Base-by-base conservation (phyloP, 805 yeast species). In the Starmerella potacharoeniae region DNA sequence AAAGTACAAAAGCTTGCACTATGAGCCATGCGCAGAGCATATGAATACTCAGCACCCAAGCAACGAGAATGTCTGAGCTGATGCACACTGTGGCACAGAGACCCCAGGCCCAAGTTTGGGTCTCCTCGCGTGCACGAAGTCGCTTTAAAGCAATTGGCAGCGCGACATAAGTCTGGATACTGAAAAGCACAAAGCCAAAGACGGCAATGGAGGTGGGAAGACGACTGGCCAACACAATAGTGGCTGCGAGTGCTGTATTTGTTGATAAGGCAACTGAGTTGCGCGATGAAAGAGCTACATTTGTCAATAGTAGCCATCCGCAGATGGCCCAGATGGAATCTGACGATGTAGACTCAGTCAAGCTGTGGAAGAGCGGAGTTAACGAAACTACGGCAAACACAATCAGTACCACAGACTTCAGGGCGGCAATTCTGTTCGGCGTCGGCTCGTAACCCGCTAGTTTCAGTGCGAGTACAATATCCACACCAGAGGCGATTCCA, bases 291-390 rank as follows among this genome's bases (percentile, higher is more conserved):
- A 62, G 82, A 75, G 30, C 82, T 3, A 89, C 71, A 63, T 88
- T 88, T 45, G 82, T 71, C 10, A 87, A 62, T 35, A 86, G 81
- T 14, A 93, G 72, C 82, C 96, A 84, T 48, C 83, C 81, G 7
- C 95, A 80, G 5, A 93, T 69, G 0, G 95, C 89, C 97, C 97
- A 91, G 57, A 93, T 88, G 14, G 96, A 87, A 71, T 93, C 97
- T 0, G 93, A 84, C 0, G 96, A 81, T 0, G 96, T 88, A 0
- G 96, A 84, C 63, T 82, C 80, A 0, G 96, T 88, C 44, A 93
- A 74, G 0, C 96, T 88, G 62, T 86, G 84, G 50, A 93, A 75
- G 1, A 93, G 91, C 0, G 98, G 98, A 0, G 97, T 85, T 44
- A 91, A 73, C 0, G 93, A 82, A 43, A 88, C 72, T 42, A 90